Evolutionary conservation across 2,329 filamentous ascomycete species (phyloP), one percentile per base, ranked within the genome.

Genomic region (Calonectria montana): DNA sequence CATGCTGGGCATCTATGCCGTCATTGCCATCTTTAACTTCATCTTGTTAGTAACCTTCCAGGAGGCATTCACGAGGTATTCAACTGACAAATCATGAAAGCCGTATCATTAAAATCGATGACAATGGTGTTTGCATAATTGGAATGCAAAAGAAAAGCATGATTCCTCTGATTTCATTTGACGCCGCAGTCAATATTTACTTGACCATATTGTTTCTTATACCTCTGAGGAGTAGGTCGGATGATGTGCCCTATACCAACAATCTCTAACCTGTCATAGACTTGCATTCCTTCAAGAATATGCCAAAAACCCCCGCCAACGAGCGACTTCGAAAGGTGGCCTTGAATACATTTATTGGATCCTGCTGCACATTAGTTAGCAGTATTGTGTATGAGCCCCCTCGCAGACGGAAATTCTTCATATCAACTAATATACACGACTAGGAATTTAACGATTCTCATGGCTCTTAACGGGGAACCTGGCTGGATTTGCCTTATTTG

Each of bases 401-500:
- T 48, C 12, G 9, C 41, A 6, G 2, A 29, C 3, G 6, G 1
- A 12, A 8, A 6, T 8, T 10, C 23, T n/a, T 27, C 15, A 35
- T 23, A 9, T 23, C 12, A 10, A 21, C 76, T 77, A 63, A 74
- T 29, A 45, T 15, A 15, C 1, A 67, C 15, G 9, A 18, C 18
- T 53, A 91, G 89, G 3, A 93, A 93, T 76, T 80, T 93, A 4
- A 87, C 87, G 3, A 86, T 92, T 0, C 81, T 92, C 0, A 88
- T 91, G 84, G 85, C 85, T 1, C 85, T 92, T 2, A 81, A 89
- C 27, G 91, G 91, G 13, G 91, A 92, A 77, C 90, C 88, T 2
- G 91, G 88, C 4, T 93, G 91, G 90, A 86, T 93, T 3, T 93
- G 90, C 74, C 85, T 93, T 4, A 90, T 91, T 83, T 90, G 89